These are phyloP conservation scores for Annulohypoxylon nitens DNA, from an alignment of 495 filamentous ascomycete species.

Conservation along the genomic window DNA sequence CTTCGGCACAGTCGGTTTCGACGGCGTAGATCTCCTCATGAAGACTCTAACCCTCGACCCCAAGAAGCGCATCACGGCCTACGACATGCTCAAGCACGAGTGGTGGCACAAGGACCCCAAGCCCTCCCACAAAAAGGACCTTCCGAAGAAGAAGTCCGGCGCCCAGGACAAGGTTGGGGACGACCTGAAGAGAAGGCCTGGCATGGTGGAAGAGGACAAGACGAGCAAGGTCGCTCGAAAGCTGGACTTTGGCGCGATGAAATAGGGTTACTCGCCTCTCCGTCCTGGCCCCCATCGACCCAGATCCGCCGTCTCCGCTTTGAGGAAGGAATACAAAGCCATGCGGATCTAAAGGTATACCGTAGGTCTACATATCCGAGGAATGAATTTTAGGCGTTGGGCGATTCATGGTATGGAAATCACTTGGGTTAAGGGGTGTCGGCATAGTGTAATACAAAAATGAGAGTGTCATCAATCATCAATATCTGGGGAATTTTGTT, in stretches of 20 bases:
- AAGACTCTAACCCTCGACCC: constrained; percentile 89
- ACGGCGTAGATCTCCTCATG: constrained; percentile 89
- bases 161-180: constrained; percentile 83
- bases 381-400: constrained; percentile 8
- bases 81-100: constrained; percentile 79
- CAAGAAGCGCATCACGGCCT: constrained; percentile 79
- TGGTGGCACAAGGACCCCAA: constrained; percentile 90
- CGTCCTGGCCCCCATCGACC: too few relatives aligned
- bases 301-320: too few relatives aligned
- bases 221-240: constrained; percentile 83
- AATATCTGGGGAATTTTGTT: constrained; percentile 11
- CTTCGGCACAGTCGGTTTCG: constrained; percentile 81
- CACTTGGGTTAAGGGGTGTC: constrained; percentile 2
- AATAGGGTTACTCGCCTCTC: constrained; percentile 52
- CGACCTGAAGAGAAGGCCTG: constrained; percentile 85
- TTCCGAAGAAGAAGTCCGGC: constrained; percentile 73
- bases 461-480: background rate
- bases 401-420: constrained; percentile 2
- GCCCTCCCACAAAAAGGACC: constrained; percentile 84
- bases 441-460: constrained; percentile 9
- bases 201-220: constrained; percentile 74
- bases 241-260: constrained; percentile 80
- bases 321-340: too few relatives aligned
- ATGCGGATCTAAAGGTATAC: too few relatives aligned
- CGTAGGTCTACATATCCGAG: constrained; percentile 15